phyloP scores from a whole-genome alignment of 2,329 filamentous ascomycete species.

The Neofusicoccum parvum region DNA sequence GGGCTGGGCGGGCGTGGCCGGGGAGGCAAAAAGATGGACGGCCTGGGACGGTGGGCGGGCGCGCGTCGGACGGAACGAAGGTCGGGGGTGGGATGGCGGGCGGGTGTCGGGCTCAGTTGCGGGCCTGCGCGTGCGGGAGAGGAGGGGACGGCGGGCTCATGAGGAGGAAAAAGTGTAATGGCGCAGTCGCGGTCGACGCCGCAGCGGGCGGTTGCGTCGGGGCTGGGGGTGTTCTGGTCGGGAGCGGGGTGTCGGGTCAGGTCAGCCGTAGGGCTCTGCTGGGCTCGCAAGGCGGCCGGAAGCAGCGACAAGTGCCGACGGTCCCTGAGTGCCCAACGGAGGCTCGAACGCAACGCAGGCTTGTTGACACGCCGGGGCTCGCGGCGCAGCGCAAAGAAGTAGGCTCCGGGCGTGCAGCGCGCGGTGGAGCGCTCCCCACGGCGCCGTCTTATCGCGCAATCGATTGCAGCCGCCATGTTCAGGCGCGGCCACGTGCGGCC shows the following conservation, averaged over 20 bases:
- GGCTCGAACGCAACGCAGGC: background rate
- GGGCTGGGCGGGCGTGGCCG: background rate
- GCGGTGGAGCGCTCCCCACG: background rate
- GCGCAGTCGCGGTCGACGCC: background rate
- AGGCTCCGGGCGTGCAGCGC: background rate
- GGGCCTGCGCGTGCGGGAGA: background rate
- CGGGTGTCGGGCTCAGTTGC: background rate
- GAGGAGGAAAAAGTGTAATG: slow-evolving; percentile 3
- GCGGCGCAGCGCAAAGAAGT: background rate
- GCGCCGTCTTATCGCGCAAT: slow-evolving; percentile 13
- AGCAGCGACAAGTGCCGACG: background rate
- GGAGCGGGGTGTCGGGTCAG: slow-evolving; percentile 2
- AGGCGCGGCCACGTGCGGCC: background rate
- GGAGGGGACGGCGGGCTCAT: slow-evolving; percentile 1
- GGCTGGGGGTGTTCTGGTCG: background rate
- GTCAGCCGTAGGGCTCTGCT: slow-evolving; percentile 7
- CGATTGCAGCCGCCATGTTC: slow-evolving; percentile 7
- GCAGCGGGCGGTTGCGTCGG: background rate
- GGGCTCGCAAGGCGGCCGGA: background rate
- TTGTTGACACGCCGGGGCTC: background rate
- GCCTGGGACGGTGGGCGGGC: background rate
- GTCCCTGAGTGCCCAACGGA: background rate
- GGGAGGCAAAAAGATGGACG: background rate
- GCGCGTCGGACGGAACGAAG: background rate
- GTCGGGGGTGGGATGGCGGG: background rate